Percentiles rank a stretch among this genome's conserved stretches.
phyloP scores from a whole-genome alignment of 1,284 basidiomycete genomes.

The Ceratobasidium sp. region DNA sequence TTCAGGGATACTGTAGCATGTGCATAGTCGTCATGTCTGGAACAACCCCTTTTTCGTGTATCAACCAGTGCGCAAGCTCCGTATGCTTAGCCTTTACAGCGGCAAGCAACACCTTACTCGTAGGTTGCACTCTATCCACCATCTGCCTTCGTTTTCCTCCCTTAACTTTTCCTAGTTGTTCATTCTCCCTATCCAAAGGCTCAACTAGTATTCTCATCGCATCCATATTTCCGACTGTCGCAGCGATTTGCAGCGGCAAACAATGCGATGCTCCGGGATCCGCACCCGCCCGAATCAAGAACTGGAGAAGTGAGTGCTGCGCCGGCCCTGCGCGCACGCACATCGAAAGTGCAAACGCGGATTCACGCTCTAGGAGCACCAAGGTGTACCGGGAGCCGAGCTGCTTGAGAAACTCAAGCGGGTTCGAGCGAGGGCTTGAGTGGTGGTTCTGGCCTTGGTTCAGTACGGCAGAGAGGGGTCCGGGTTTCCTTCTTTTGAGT shows the following conservation, averaged over 20 bases:
- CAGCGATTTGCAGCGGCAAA: constrained; percentile 80
- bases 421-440: constrained; percentile 12
- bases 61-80: constrained; percentile 34
- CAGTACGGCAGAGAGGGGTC: background rate
- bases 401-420: constrained; percentile 13
- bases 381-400: constrained; percentile 16
- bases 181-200: constrained; percentile 57
- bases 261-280: constrained; percentile 72
- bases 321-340: constrained; percentile 27
- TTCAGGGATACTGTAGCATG: constrained; percentile 72
- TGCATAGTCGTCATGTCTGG: constrained; percentile 51
- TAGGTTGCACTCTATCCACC: constrained; percentile 72
- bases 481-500: constrained; percentile 30
- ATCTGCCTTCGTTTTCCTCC: constrained; percentile 67
- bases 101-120: constrained; percentile 70
- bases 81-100: constrained; percentile 73
- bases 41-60: constrained; percentile 40
- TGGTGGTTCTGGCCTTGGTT: background rate
- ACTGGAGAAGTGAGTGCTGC: constrained; percentile 68
- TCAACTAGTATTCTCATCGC: constrained; percentile 84
- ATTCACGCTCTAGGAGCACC: constrained; percentile 16
- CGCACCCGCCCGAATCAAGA: constrained; percentile 79
- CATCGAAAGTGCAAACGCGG: constrained; percentile 37
- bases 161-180: constrained; percentile 10
- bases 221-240: constrained; percentile 74